Evolutionary conservation across 2,329 filamentous ascomycete genomes (phyloP).

Genomic region (Coleophoma crateriformis): DNA sequence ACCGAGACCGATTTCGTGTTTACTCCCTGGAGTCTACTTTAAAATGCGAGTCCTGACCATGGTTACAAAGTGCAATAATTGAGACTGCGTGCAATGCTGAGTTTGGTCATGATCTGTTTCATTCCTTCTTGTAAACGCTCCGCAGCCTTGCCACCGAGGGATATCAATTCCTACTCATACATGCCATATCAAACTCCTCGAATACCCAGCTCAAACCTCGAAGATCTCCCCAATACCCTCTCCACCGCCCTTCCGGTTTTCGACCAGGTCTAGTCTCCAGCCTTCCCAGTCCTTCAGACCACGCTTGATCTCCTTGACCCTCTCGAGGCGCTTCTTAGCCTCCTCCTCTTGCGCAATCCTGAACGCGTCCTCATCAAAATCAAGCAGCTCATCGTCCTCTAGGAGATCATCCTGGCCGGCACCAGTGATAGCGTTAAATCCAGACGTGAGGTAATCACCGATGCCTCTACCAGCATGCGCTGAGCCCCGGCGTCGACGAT

Average conservation of each 20-base stretch:
- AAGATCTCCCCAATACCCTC: conserved; percentile 60
- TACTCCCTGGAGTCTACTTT: no score
- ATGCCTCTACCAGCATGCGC: conserved; percentile 45
- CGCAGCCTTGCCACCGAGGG: no score
- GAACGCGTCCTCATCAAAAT: conserved; percentile 65
- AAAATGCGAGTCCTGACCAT: no score
- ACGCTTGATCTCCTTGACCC: conserved; percentile 60
- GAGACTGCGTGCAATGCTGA: no score
- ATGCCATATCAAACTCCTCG: no score
- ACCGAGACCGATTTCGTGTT: no score
- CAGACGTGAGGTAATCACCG: conserved; percentile 53
- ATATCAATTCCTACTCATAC: no score
- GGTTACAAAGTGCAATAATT: no score
- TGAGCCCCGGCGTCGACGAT: conserved; percentile 32
- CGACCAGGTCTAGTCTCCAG: conserved; percentile 61
- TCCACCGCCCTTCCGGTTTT: conserved; percentile 40
- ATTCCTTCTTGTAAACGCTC: no score
- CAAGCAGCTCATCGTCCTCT: conserved; percentile 46
- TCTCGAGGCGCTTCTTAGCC: conserved; percentile 50
- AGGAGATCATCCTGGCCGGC: conserved; percentile 34
- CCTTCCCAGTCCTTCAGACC: conserved; percentile 62
- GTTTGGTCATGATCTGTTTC: no score
- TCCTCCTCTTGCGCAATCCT: conserved; percentile 58
- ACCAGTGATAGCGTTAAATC: conserved; percentile 54
- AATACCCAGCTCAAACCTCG: conserved; percentile 39